A percentile compares a stretch with the other conserved stretches of the same genome.
Conservation (phyloP, 495 filamentous ascomycete species). For the Aeminium ludgeri region DNA sequence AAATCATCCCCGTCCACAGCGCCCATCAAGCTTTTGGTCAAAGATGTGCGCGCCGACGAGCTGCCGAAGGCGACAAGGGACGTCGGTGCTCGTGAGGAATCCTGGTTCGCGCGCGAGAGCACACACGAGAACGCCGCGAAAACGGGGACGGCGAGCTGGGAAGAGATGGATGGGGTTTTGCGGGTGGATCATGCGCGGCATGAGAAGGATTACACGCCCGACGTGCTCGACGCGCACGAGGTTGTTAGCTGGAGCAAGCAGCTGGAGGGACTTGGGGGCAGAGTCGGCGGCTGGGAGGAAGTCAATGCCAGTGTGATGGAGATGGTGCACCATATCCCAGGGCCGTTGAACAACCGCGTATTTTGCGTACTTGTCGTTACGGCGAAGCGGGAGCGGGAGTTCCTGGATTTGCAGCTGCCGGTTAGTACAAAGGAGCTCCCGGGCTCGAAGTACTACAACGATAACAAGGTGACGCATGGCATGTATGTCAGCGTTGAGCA, state of each 20-base stretch:
- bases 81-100: too few species aligned
- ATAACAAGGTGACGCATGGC: constrained; percentile 4
- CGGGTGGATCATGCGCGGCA: constrained; percentile 45
- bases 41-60: constrained; percentile 10
- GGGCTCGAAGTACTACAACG: constrained; percentile 20
- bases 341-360: constrained; percentile 35
- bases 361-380: constrained; percentile 38
- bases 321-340: constrained; percentile 33
- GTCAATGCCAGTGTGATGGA: constrained; percentile 35
- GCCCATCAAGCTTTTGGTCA: constrained; percentile 30
- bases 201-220: constrained; percentile 58
- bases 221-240: constrained; percentile 37
- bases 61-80: constrained; percentile 30
- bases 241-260: constrained; percentile 36
- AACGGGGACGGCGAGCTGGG: constrained; percentile 45
- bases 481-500: constrained; percentile 46
- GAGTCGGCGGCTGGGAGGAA: constrained; percentile 28
- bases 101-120: constrained; percentile 51
- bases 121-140: constrained; percentile 37
- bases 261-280: constrained; percentile 22
- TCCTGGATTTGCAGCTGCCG: constrained; percentile 22
- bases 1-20: constrained; percentile 31
- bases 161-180: constrained; percentile 46
- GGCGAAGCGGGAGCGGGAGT: constrained; percentile 14
- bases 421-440: constrained; percentile 28